phyloP scores from a whole-genome alignment of 2,329 filamentous ascomycete genomes.

The Fusarium algeriense region DNA sequence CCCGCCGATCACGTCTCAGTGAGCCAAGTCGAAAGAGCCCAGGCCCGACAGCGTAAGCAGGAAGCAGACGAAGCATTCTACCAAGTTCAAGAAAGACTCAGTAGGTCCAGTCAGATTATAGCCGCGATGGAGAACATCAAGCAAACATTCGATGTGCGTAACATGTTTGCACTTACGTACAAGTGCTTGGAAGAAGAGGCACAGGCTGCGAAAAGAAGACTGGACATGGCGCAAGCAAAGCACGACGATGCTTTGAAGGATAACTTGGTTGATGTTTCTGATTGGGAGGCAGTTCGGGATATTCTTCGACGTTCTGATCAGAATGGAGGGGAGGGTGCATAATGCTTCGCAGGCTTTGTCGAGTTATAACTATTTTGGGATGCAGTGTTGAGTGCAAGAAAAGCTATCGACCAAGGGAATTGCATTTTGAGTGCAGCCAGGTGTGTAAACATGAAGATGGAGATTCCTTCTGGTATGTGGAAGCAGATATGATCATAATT shows the following conservation, averaged over 20 bases:
- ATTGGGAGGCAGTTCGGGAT: background rate
- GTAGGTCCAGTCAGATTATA: background rate
- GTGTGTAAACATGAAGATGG: fast-evolving
- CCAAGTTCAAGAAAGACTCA: background rate
- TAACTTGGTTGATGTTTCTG: background rate
- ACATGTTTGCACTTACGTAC: fast-evolving
- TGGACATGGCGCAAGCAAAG: background rate
- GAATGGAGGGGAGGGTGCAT: background rate
- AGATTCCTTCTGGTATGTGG: too few species aligned
- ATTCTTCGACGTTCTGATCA: background rate
- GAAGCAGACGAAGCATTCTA: background rate
- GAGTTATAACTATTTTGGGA: background rate
- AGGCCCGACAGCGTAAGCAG: background rate
- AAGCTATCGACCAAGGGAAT: fast-evolving
- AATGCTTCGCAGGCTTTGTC: background rate
- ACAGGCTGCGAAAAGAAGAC: background rate
- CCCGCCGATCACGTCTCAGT: background rate
- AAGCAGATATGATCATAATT: fast-evolving
- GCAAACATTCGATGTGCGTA: background rate
- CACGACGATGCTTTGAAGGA: background rate
- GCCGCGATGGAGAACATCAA: background rate
- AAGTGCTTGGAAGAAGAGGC: background rate
- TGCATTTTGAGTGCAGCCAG: too few species aligned
- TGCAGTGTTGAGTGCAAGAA: background rate
- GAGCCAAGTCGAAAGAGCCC: background rate